Evolutionary conservation across 495 filamentous ascomycete genomes (phyloP).

Genomic region (Copromyces sp.): DNA sequence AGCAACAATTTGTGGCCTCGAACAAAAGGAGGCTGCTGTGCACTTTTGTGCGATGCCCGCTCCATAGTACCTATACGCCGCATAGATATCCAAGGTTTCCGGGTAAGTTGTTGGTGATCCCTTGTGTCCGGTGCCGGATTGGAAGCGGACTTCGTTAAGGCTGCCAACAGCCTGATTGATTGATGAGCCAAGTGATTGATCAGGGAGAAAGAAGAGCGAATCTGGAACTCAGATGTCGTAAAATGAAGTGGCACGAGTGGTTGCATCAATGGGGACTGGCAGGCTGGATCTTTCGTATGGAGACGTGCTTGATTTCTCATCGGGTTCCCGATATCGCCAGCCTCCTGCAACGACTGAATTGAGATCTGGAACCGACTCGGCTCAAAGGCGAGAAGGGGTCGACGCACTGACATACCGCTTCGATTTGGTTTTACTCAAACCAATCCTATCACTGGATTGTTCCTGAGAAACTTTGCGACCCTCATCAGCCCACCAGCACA

Average conservation of each 20-base stretch:
- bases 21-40: background rate
- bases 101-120: background rate
- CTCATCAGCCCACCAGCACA: no score
- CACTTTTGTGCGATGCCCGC: background rate
- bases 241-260: background rate
- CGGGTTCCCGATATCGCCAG: background rate
- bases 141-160: background rate
- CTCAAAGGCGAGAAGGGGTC: background rate
- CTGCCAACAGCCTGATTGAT: background rate
- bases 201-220: background rate
- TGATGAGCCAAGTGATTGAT: background rate
- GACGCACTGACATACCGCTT: no score
- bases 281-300: background rate
- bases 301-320: background rate
- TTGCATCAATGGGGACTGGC: background rate
- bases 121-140: background rate
- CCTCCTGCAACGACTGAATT: background rate
- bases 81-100: background rate
- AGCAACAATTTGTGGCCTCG: background rate
- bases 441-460: no score
- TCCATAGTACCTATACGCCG: background rate
- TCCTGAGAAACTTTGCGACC: no score
- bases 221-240: background rate
- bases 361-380: background rate
- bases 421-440: no score